Conservation (phyloP, 2,329 filamentous ascomycete genomes). For the Periconia sp. region DNA sequence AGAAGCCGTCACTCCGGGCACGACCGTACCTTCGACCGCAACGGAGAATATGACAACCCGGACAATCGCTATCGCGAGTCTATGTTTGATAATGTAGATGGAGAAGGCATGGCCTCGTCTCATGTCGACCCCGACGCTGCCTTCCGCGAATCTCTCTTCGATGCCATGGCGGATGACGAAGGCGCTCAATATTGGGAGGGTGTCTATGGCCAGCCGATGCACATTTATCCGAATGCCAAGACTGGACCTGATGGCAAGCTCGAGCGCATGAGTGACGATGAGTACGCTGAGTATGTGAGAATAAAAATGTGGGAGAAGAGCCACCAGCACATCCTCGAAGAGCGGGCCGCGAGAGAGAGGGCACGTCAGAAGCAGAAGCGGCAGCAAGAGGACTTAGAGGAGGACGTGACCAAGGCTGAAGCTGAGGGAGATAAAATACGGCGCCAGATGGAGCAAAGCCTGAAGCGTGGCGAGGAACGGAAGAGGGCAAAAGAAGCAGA, state of each 20-base stretch:
- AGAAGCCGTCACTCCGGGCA: conserved; percentile 19
- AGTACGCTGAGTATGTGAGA: conserved; percentile 86
- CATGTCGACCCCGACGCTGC: conserved; percentile 67
- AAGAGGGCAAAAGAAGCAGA: conserved; percentile 61
- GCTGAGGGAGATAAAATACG: conserved; percentile 58
- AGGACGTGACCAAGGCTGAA: conserved; percentile 49
- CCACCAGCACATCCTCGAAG: conserved; percentile 81
- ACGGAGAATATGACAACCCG: conserved; percentile 40
- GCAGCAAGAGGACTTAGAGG: conserved; percentile 42
- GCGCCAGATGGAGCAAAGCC: conserved; percentile 71
- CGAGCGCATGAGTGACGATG: conserved; percentile 89
- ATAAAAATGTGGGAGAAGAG: conserved; percentile 95
- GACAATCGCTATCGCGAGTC: conserved; percentile 39
- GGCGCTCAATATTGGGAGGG: conserved; percentile 93
- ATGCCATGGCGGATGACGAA: conserved; percentile 96
- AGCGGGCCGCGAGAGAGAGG: conserved; percentile 66
- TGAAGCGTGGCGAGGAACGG: conserved; percentile 71
- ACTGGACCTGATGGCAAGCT: conserved; percentile 63
- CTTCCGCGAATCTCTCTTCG: conserved; percentile 93
- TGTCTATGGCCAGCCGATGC: conserved; percentile 95
- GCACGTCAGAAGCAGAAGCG: conserved; percentile 55
- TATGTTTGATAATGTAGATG: conserved; percentile 34
- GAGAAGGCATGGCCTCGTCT: conserved; percentile 41
- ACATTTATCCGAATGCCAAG: conserved; percentile 71
- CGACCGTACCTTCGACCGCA: conserved; percentile 31